Evolutionary conservation across 1,284 basidiomycete genomes (phyloP).

Genomic region (Cutaneotrichosporon curvatum): DNA sequence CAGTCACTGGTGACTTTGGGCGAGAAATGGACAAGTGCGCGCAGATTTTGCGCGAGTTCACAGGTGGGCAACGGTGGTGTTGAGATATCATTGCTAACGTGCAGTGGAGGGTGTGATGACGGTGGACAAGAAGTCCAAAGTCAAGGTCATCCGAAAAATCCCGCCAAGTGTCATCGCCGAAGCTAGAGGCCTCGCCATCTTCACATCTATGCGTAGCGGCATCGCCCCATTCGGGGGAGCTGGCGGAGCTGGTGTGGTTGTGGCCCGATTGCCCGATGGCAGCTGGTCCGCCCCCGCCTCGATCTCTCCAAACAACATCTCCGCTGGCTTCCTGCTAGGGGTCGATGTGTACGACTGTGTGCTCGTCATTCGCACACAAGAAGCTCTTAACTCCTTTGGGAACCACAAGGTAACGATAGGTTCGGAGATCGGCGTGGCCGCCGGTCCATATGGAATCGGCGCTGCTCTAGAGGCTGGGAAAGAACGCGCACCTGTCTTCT

Average conservation of each 20-base stretch:
- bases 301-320: conserved; percentile 51
- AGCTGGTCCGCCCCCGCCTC: conserved; percentile 51
- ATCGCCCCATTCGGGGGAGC: conserved; percentile 52
- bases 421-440: conserved; percentile 50
- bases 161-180: conserved; percentile 49
- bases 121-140: conserved; percentile 39
- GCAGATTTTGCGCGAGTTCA: conserved; percentile 49
- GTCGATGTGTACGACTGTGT: conserved; percentile 49
- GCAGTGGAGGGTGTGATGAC: conserved; percentile 38
- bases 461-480: conserved; percentile 48
- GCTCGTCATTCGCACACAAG: conserved; percentile 48
- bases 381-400: conserved; percentile 50
- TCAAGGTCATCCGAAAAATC: conserved; percentile 50
- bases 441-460: conserved; percentile 51
- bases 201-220: conserved; percentile 49
- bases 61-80: conserved; percentile 26
- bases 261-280: conserved; percentile 47
- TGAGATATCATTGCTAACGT: neutral
- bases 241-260: conserved; percentile 49
- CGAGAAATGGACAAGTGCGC: conserved; percentile 51
- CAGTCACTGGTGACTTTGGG: conserved; percentile 49
- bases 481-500: conserved; percentile 43
- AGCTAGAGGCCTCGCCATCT: conserved; percentile 49
- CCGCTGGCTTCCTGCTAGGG: conserved; percentile 46
- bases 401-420: conserved; percentile 52